Conservation (phyloP, 1,284 basidiomycete species). For the Amylostereum areolatum region DNA sequence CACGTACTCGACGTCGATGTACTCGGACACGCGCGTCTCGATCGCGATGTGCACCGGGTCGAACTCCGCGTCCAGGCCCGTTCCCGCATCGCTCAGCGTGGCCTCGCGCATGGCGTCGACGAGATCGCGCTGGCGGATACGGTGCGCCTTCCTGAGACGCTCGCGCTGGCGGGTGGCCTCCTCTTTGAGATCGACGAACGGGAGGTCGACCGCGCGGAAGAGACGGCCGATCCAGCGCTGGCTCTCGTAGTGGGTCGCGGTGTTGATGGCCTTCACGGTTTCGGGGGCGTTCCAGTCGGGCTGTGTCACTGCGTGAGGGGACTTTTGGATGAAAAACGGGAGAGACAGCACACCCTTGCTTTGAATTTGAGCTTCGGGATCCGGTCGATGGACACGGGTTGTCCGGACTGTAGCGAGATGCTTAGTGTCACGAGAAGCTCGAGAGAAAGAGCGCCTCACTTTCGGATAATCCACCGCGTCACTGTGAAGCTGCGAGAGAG, state of each 20-base stretch:
- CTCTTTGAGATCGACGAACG: background rate
- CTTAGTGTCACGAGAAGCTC: too few relatives aligned
- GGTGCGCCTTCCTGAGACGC: too few relatives aligned
- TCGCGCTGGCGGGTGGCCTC: too few relatives aligned
- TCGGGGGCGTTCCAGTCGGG: conserved; percentile 68
- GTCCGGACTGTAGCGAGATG: conserved; percentile 33
- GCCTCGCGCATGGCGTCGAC: too few relatives aligned
- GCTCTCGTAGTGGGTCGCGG: conserved; percentile 43
- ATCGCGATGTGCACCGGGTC: conserved; percentile 18
- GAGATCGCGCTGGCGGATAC: too few relatives aligned
- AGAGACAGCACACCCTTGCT: conserved; percentile 13
- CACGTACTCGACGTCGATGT: conserved; percentile 16
- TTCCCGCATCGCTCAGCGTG: too few relatives aligned
- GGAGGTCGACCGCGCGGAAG: conserved; percentile 48
- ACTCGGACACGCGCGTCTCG: conserved; percentile 17
- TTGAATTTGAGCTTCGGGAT: conserved; percentile 41
- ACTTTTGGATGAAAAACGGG: too few relatives aligned
- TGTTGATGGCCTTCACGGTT: conserved; percentile 30
- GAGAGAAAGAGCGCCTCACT: too few relatives aligned
- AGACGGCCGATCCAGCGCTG: conserved; percentile 47
- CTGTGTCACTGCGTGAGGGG: too few relatives aligned
- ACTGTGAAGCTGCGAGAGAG: conserved; percentile 61
- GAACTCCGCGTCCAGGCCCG: too few relatives aligned
- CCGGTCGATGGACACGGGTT: conserved; percentile 38
- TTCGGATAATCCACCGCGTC: conserved; percentile 65